These are phyloP conservation scores for Phoma sp. DNA, from an alignment of 2,329 filamentous ascomycete genomes.

Conservation along the genomic window DNA sequence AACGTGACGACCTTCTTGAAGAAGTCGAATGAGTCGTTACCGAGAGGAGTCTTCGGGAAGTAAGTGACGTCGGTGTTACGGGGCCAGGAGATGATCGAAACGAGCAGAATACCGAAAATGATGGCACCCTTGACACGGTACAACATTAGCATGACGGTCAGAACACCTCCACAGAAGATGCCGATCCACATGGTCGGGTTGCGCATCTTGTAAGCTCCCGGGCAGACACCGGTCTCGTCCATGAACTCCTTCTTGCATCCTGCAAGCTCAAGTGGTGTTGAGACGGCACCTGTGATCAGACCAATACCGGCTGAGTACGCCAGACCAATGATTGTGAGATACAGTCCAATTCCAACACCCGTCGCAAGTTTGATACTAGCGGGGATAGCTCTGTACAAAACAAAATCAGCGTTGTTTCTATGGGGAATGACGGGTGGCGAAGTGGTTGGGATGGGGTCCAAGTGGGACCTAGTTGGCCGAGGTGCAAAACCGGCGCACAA, in stretches of 20 bases:
- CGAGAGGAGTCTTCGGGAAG: slow-evolving; percentile 75
- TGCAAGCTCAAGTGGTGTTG: slow-evolving; percentile 75
- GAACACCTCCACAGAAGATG: slow-evolving; percentile 82
- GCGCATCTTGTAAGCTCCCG: slow-evolving; percentile 74
- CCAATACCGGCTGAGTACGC: slow-evolving; percentile 86
- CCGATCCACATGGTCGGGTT: slow-evolving; percentile 86
- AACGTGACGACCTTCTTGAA: slow-evolving; percentile 89
- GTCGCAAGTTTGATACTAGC: slow-evolving; percentile 86
- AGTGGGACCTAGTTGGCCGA: slow-evolving; percentile 18
- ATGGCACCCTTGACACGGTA: slow-evolving; percentile 88
- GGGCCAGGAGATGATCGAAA: slow-evolving; percentile 89
- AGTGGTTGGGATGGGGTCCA: slow-evolving; percentile 11
- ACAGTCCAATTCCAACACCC: slow-evolving; percentile 83
- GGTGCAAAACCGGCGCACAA: slow-evolving; percentile 16
- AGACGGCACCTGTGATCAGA: slow-evolving; percentile 69
- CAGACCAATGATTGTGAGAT: slow-evolving; percentile 75
- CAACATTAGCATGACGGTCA: slow-evolving; percentile 81
- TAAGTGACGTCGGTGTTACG: slow-evolving; percentile 76
- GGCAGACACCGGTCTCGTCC: slow-evolving; percentile 61
- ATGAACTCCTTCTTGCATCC: slow-evolving; percentile 67
- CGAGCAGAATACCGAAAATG: slow-evolving; percentile 80
- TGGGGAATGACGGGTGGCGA: slow-evolving; percentile 42
- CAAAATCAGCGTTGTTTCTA: slow-evolving; percentile 62
- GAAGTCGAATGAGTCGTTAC: slow-evolving; percentile 77
- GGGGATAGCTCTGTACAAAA: slow-evolving; percentile 69